Percentiles rank a stretch among this genome's conserved stretches.
Evolutionary conservation across 192 early-diverging fungal genomes (phyloP).

Genomic region (Funneliformis geosporum): DNA sequence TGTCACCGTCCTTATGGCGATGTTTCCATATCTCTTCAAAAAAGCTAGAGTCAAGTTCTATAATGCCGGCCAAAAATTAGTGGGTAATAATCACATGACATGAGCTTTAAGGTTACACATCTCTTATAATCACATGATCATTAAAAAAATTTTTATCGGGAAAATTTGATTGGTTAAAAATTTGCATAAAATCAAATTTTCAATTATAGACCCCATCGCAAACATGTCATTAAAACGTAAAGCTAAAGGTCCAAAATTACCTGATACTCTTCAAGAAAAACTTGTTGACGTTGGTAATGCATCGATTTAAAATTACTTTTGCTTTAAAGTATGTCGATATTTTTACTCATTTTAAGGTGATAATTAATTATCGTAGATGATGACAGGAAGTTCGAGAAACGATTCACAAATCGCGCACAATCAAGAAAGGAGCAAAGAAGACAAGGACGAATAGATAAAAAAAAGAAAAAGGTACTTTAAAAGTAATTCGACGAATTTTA

Average conservation of each 20-base stretch:
- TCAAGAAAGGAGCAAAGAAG: neutral
- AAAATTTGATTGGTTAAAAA: no score
- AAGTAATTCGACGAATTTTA: neutral
- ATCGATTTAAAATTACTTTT: neutral
- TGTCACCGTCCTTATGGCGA: no score
- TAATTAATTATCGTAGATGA: neutral
- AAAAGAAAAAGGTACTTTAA: neutral
- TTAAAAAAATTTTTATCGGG: no score
- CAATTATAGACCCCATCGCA: no score
- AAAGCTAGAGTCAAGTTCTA: no score
- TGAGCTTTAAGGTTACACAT: no score
- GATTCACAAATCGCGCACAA: neutral
- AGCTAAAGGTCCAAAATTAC: neutral
- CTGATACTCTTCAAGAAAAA: neutral
- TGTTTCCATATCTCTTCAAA: no score
- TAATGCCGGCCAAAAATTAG: no score
- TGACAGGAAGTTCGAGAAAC: neutral
- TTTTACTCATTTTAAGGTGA: neutral
- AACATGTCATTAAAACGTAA: neutral
- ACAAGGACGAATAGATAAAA: no score
- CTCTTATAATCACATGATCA: no score
- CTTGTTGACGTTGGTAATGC: neutral
- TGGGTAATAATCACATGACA: no score
- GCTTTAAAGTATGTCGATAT: neutral
- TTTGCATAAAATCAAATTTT: no score